Conservation (phyloP, 192 early-diverging fungal species). For the Coemansia sp. region DNA sequence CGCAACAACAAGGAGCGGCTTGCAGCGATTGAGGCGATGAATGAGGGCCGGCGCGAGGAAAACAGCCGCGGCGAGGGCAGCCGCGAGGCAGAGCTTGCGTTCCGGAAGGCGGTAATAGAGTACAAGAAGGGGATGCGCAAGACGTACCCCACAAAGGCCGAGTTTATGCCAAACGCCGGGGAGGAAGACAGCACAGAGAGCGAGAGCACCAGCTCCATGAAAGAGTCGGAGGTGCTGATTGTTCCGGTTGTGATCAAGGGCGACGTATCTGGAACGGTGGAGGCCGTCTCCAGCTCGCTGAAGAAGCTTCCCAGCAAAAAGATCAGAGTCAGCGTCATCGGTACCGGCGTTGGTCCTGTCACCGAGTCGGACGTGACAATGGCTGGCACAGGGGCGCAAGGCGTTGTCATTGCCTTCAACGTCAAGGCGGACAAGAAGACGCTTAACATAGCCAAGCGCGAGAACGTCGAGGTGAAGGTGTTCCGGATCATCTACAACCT, state of each 20-base stretch:
- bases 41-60: constrained; percentile 64
- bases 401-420: constrained; percentile 84
- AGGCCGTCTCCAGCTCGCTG: constrained; percentile 79
- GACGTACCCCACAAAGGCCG: constrained; percentile 50
- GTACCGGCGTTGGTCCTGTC: constrained; percentile 81
- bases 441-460: constrained; percentile 58
- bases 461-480: constrained; percentile 65
- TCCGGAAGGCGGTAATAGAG: constrained; percentile 64
- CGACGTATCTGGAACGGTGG: constrained; percentile 92
- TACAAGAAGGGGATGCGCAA: constrained; percentile 65
- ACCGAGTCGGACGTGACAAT: constrained; percentile 83
- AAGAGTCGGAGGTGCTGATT: constrained; percentile 1
- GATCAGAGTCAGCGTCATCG: constrained; percentile 70
- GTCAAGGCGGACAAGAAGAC: constrained; percentile 80
- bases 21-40: constrained; percentile 71
- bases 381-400: constrained; percentile 58
- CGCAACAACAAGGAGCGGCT: constrained; percentile 62
- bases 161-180: neutral
- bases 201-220: neutral
- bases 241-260: constrained; percentile 56
- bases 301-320: constrained; percentile 76
- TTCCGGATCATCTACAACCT: constrained; percentile 91
- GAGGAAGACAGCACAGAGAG: neutral
- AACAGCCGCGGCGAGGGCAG: constrained; percentile 57
- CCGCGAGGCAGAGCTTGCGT: constrained; percentile 54